Percentiles rank a stretch among this genome's conserved stretches.
Evolutionary conservation across 129 eudicot genomes (phyloP).

Genomic region (Ambrosia artemisiifolia): DNA sequence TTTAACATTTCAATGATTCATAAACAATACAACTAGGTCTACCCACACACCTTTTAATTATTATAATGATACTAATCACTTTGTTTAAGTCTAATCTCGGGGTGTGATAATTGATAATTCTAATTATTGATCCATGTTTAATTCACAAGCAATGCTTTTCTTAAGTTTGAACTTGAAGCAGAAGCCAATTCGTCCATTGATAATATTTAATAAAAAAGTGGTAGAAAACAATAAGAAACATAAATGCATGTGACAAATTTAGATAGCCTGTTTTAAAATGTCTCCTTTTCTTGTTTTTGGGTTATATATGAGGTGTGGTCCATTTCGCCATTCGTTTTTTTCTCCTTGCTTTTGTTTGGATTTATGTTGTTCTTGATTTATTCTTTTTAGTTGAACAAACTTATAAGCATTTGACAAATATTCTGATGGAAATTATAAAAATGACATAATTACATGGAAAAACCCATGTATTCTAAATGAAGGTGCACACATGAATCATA

Average conservation of each 20-base stretch:
- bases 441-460: no score
- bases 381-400: background rate
- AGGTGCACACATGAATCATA: no score
- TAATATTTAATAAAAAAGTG: background rate
- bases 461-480: no score
- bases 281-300: background rate
- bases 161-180: slow-evolving; percentile 5
- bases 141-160: slow-evolving; percentile 11
- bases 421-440: background rate
- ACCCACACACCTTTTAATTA: background rate
- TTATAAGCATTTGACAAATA: background rate
- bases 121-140: background rate
- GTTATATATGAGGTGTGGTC: background rate
- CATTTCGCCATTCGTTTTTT: slow-evolving; percentile 8
- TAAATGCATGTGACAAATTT: background rate
- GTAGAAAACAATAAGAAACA: background rate
- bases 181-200: background rate
- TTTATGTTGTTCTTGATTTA: background rate
- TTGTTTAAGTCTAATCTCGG: background rate
- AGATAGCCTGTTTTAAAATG: background rate
- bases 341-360: background rate
- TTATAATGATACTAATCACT: background rate
- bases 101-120: background rate
- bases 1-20: background rate
- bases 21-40: background rate